Evolutionary conservation across 768 basidiomycete species (phyloP).

Genomic region (Imleria badia): DNA sequence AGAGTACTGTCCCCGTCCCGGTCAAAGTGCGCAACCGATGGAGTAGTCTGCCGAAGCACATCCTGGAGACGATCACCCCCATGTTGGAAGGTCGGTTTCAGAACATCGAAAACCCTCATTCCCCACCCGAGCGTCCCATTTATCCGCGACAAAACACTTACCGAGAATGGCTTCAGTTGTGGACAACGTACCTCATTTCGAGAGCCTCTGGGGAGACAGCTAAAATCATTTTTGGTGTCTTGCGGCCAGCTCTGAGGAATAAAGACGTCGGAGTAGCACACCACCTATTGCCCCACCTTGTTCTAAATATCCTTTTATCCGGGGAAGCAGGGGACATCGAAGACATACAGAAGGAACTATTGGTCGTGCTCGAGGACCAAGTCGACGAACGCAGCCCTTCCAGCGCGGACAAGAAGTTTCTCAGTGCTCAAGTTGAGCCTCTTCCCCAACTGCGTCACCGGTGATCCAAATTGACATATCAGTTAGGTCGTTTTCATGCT

Average conservation of each 20-base stretch:
- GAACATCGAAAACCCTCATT: slow-evolving; percentile 43
- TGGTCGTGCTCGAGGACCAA: slow-evolving; percentile 85
- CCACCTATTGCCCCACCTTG: slow-evolving; percentile 87
- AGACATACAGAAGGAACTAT: slow-evolving; percentile 72
- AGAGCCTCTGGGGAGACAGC: slow-evolving; percentile 59
- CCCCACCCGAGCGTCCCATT: slow-evolving; percentile 62
- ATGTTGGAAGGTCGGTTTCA: slow-evolving; percentile 71
- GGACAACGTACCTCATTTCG: slow-evolving; percentile 80
- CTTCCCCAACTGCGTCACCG: background rate
- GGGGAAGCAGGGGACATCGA: slow-evolving; percentile 61
- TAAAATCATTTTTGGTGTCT: slow-evolving; percentile 70
- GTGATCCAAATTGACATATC: background rate
- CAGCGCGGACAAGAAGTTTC: slow-evolving; percentile 73
- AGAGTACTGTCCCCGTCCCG: slow-evolving; percentile 49
- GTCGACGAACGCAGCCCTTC: slow-evolving; percentile 59
- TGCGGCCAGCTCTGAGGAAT: slow-evolving; percentile 74
- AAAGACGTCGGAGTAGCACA: slow-evolving; percentile 96
- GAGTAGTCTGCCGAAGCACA: slow-evolving; percentile 76
- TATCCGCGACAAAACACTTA: slow-evolving; percentile 79
- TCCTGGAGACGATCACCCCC: slow-evolving; percentile 83
- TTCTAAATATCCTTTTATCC: slow-evolving; percentile 80
- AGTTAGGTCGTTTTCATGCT: slow-evolving; percentile 89
- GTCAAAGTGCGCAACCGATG: slow-evolving; percentile 73
- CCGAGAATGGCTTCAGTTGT: slow-evolving; percentile 93
- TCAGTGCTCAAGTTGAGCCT: slow-evolving; percentile 85